phyloP scores from a whole-genome alignment of 331 rosid genomes.

The Malus hybrid region DNA sequence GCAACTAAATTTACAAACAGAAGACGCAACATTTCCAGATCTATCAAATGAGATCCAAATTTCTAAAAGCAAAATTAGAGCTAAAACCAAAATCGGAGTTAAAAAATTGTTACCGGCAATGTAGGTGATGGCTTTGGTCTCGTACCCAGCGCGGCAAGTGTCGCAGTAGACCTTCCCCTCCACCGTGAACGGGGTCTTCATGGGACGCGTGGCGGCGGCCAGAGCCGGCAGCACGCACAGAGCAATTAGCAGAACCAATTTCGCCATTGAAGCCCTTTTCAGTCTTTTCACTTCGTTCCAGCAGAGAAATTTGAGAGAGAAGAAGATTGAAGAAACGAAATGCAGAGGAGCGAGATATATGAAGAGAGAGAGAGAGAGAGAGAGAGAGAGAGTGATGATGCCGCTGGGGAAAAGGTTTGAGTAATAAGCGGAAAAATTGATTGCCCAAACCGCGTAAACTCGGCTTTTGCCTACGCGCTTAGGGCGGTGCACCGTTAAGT shows the following conservation, averaged over 20 bases:
- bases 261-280: conserved; percentile 19
- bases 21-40: not conserved
- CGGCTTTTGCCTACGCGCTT: not conserved
- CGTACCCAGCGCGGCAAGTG: conserved; percentile 77
- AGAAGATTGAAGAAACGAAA: not conserved
- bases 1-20: not conserved
- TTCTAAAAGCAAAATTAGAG: too few relatives aligned
- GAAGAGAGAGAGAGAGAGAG: not conserved
- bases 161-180: conserved; percentile 76
- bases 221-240: conserved; percentile 57
- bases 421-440: not conserved
- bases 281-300: conserved; percentile 2
- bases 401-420: not conserved
- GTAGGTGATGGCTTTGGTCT: conserved; percentile 65
- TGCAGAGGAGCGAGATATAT: not conserved
- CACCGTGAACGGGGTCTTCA: conserved; percentile 42
- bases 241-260: conserved; percentile 24
- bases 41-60: not conserved
- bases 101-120: conserved; percentile 38
- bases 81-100: not conserved
- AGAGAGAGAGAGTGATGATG: not conserved
- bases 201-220: conserved; percentile 58
- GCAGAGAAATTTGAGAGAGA: not conserved
- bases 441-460: not conserved
- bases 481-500: not conserved